Conservation (phyloP, 2,329 filamentous ascomycete species). For the Trichoderma brevicompactum region DNA sequence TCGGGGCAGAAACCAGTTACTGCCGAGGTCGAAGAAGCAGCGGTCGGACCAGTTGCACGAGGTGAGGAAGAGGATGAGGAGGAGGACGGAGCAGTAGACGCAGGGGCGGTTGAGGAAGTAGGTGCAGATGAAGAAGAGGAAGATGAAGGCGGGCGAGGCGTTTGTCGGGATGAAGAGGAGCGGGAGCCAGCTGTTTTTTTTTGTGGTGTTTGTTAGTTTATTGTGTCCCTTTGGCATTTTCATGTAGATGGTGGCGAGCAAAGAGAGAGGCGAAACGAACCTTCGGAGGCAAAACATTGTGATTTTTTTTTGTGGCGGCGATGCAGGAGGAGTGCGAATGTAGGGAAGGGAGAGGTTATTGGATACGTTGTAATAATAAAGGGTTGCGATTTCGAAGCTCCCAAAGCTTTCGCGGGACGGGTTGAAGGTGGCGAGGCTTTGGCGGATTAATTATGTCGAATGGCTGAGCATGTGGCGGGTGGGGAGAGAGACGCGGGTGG, state of each 20-base stretch:
- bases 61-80: constrained; percentile 91
- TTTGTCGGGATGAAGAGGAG: constrained; percentile 88
- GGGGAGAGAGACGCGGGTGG: neutral
- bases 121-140: constrained; percentile 88
- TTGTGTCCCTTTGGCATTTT: neutral
- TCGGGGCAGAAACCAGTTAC: constrained; percentile 92
- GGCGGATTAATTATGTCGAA: neutral
- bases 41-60: constrained; percentile 88
- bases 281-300: constrained; percentile 67
- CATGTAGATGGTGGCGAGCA: neutral
- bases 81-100: constrained; percentile 95
- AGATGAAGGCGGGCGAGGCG: constrained; percentile 81
- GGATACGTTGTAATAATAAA: neutral
- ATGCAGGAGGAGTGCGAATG: no score
- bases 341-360: neutral
- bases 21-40: constrained; percentile 90
- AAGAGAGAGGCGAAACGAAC: constrained; percentile 42
- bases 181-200: constrained; percentile 71
- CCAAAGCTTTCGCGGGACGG: no score
- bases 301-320: constrained; percentile 9
- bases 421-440: constrained; percentile 9
- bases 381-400: no score
- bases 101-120: constrained; percentile 97
- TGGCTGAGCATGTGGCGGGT: neutral
- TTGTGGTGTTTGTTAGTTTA: constrained; percentile 16